These are phyloP conservation scores for Boletus rubroflammeus DNA, from an alignment of 768 basidiomycete genomes.

Conservation along the genomic window DNA sequence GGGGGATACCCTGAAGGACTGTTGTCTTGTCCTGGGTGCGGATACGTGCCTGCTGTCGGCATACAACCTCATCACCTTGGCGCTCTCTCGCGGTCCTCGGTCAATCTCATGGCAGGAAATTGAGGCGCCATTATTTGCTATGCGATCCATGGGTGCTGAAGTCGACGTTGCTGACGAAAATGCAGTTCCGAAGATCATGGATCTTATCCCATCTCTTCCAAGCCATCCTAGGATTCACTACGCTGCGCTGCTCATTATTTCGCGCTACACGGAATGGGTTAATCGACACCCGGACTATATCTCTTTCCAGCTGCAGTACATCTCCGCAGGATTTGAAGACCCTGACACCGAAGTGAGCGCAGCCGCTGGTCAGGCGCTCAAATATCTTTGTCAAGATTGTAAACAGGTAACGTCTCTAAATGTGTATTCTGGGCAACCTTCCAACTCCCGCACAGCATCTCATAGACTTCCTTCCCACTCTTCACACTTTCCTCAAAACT, in stretches of 20 bases:
- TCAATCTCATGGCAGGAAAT: constrained; percentile 89
- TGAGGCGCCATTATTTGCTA: constrained; percentile 94
- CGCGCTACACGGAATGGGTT: constrained; percentile 97
- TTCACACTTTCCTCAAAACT: constrained; percentile 83
- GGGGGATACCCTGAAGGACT: constrained; percentile 99
- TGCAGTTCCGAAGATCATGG: constrained; percentile 95
- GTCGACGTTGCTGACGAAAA: constrained; percentile 78
- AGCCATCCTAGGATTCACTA: constrained; percentile 90
- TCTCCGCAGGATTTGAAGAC: constrained; percentile 88
- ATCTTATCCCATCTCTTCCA: constrained; percentile 86
- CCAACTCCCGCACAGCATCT: constrained; percentile 57
- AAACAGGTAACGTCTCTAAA: constrained; percentile 52
- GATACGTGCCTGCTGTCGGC: constrained; percentile 78
- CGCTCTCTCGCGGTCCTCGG: constrained; percentile 58
- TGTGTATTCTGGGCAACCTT: constrained; percentile 5
- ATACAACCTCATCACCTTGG: constrained; percentile 74
- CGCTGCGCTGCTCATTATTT: constrained; percentile 90
- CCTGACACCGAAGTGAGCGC: constrained; percentile 78
- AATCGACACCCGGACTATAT: constrained; percentile 86
- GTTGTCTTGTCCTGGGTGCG: constrained; percentile 89
- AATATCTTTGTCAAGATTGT: constrained; percentile 96
- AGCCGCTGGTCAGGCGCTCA: constrained; percentile 93
- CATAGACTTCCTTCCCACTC: constrained; percentile 84
- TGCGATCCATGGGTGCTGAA: constrained; percentile 97
- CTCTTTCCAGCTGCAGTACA: constrained; percentile 80